Evolutionary conservation across 73 alveolate species (phyloP).

Genomic region (Durusdinium trenchii): DNA sequence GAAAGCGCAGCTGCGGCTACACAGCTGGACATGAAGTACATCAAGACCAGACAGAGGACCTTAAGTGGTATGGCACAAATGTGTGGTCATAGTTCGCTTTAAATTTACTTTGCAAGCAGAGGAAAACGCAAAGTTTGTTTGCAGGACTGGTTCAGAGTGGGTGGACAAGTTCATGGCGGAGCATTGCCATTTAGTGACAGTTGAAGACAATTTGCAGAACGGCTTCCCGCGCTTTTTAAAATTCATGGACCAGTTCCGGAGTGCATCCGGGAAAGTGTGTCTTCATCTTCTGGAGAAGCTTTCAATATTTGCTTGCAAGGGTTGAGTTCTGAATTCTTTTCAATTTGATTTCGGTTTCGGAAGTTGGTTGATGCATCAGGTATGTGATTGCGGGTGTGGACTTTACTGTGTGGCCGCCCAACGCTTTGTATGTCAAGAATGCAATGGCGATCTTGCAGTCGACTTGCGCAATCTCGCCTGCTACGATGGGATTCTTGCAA

Average conservation of each 20-base stretch:
- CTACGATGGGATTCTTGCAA: neutral
- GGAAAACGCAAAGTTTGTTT: neutral
- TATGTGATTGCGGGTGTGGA: neutral
- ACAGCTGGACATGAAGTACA: neutral
- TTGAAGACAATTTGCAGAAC: neutral
- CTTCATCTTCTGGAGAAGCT: too few species aligned
- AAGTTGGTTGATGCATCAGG: neutral
- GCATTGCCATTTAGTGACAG: neutral
- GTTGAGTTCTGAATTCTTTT: too few species aligned
- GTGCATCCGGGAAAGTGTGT: neutral
- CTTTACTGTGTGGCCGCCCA: neutral
- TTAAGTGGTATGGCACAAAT: neutral
- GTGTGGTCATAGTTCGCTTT: neutral
- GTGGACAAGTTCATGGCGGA: neutral
- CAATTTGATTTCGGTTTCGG: too few species aligned
- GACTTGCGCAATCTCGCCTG: neutral
- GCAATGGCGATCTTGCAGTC: neutral
- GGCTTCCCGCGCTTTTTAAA: neutral
- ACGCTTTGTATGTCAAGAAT: neutral
- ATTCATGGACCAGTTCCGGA: conserved; percentile 7
- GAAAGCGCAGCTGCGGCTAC: neutral
- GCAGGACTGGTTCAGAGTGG: neutral
- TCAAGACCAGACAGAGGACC: neutral
- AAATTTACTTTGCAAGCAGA: too few species aligned
- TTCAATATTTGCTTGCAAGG: too few species aligned